phyloP scores from a whole-genome alignment of 208 protist genomes.

The Angomonas ambiguus region DNA sequence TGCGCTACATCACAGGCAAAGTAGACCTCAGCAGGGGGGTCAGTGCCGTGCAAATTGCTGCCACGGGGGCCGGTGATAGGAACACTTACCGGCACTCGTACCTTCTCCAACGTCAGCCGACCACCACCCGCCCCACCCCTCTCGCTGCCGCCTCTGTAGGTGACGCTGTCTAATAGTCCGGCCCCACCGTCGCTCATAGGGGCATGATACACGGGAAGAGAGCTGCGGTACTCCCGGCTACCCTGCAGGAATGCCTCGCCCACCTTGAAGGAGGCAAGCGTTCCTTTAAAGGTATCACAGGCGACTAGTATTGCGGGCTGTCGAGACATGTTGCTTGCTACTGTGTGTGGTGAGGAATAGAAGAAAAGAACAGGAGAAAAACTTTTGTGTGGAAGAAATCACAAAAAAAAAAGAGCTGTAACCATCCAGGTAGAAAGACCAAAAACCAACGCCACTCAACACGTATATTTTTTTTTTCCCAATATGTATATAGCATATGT shows the following conservation, averaged over 20 bases:
- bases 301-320: constrained; percentile 34
- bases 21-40: constrained; percentile 18
- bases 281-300: constrained; percentile 82
- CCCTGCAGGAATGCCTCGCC: constrained; percentile 52
- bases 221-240: constrained; percentile 15
- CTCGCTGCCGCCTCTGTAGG: constrained; percentile 12
- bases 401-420: too few species aligned
- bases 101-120: constrained; percentile 4
- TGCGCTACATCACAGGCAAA: constrained; percentile 54
- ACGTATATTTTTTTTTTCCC: too few species aligned
- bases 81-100: constrained; percentile 18
- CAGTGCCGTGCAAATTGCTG: neutral
- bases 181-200: constrained; percentile 82
- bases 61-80: constrained; percentile 57
- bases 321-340: too few species aligned
- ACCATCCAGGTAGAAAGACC: too few species aligned
- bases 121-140: neutral
- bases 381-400: too few species aligned
- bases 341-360: neutral
- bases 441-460: too few species aligned
- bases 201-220: constrained; percentile 30
- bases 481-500: too few species aligned
- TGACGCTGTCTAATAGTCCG: constrained; percentile 66
- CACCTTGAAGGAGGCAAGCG: constrained; percentile 44
- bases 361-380: neutral